These are phyloP conservation scores for Syzygium aqueum DNA, from an alignment of 345 rosid species.

Conservation along the genomic window DNA sequence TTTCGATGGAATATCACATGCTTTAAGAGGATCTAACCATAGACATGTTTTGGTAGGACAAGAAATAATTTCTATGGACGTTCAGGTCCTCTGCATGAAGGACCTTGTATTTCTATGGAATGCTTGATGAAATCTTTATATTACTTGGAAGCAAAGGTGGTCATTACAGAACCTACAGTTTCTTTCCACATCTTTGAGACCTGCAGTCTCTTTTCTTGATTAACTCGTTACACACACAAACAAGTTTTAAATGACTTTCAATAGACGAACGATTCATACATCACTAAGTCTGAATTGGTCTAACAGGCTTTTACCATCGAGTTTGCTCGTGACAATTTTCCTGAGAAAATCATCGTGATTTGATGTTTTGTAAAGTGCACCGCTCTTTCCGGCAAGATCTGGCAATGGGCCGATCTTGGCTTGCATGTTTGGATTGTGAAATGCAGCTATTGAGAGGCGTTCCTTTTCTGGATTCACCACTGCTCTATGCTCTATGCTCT, in stretches of 20 bases:
- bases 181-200: not conserved
- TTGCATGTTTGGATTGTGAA: slow-evolving; percentile 14
- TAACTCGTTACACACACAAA: not conserved
- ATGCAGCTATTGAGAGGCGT: slow-evolving; percentile 21
- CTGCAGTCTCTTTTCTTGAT: not conserved
- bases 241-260: not conserved
- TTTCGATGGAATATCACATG: not conserved
- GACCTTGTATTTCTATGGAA: not conserved
- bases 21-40: not conserved
- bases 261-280: not conserved
- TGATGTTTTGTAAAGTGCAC: slow-evolving; percentile 11
- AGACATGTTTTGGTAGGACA: not conserved
- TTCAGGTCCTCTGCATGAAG: not conserved
- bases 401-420: slow-evolving; percentile 21
- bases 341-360: not conserved
- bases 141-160: not conserved
- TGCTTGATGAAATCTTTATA: not conserved
- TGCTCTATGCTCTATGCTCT: slow-evolving; percentile 43
- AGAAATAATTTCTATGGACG: not conserved
- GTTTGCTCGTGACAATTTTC: slow-evolving; percentile 12
- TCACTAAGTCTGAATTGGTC: slow-evolving; percentile 6
- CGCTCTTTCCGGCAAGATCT: not conserved
- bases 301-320: slow-evolving; percentile 20
- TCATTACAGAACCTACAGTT: not conserved
- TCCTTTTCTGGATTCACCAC: slow-evolving; percentile 26